These are phyloP conservation scores for Albatrellus ellisii DNA, from an alignment of 768 basidiomycete species.

Conservation along the genomic window DNA sequence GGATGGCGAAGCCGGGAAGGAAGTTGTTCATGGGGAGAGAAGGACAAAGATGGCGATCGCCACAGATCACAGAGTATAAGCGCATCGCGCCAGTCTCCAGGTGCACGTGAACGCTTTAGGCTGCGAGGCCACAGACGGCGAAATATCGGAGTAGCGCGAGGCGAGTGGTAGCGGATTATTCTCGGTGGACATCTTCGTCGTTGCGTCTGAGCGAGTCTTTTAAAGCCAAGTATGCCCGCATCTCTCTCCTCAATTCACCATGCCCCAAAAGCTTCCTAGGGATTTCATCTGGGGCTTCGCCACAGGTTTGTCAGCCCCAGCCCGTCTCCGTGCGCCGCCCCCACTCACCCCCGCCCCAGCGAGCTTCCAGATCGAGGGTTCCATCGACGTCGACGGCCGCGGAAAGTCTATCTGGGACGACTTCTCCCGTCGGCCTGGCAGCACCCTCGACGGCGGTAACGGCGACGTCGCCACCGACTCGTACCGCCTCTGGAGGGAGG, in stretches of 20 bases:
- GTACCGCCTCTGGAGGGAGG: slow-evolving; percentile 54
- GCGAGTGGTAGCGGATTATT: neutral
- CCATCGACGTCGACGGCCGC: slow-evolving; percentile 42
- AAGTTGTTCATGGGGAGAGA: slow-evolving; percentile 25
- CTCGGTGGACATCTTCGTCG: neutral
- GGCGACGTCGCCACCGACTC: slow-evolving; percentile 66
- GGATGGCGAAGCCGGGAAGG: slow-evolving; percentile 48
- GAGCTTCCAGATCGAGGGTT: slow-evolving; percentile 66
- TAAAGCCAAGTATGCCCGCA: slow-evolving; percentile 21
- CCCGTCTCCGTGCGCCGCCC: neutral
- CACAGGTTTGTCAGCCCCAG: slow-evolving; percentile 45
- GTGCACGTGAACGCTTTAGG: neutral
- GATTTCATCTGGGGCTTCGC: slow-evolving; percentile 65
- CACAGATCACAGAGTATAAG: too few species aligned
- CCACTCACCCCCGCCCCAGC: slow-evolving; percentile 24
- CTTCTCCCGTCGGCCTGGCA: slow-evolving; percentile 50
- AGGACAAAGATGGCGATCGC: too few species aligned
- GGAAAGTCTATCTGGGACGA: slow-evolving; percentile 69
- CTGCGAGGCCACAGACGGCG: neutral
- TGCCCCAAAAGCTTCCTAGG: slow-evolving; percentile 30
- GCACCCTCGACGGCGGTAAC: slow-evolving; percentile 52
- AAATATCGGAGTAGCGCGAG: neutral
- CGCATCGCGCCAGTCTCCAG: neutral
- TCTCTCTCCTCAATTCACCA: slow-evolving; percentile 6
- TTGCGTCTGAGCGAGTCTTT: neutral